Evolutionary conservation across 116 monocot genomes (phyloP).

Genomic region (Phalaenopsis hybrid): DNA sequence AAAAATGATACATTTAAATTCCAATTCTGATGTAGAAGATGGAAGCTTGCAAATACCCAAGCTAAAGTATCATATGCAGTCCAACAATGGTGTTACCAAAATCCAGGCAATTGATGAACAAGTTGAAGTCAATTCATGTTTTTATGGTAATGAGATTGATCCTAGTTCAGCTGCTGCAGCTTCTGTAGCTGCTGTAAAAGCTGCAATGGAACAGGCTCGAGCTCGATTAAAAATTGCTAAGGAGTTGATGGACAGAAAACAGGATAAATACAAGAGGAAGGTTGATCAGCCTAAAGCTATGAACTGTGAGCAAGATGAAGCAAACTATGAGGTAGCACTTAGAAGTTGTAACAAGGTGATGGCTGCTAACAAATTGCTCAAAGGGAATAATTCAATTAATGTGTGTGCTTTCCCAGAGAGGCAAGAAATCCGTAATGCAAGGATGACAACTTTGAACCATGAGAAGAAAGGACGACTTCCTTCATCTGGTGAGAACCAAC

Average conservation of each 20-base stretch:
- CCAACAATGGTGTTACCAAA: slow-evolving; percentile 15
- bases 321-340: neutral
- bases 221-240: slow-evolving; percentile 73
- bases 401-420: slow-evolving; percentile 1
- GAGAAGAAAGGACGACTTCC: slow-evolving; percentile 3
- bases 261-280: slow-evolving; percentile 34
- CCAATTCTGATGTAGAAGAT: slow-evolving; percentile 2
- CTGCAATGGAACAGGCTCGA: slow-evolving; percentile 87
- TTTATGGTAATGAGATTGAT: slow-evolving; percentile 43
- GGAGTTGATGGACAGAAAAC: slow-evolving; percentile 62
- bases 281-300: slow-evolving; percentile 5
- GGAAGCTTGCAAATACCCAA: slow-evolving; percentile 2
- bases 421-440: slow-evolving; percentile 4
- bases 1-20: neutral
- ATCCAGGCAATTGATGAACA: slow-evolving; percentile 11
- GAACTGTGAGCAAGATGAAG: neutral
- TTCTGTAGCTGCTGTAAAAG: slow-evolving; percentile 76
- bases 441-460: slow-evolving; percentile 7
- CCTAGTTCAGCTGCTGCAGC: slow-evolving; percentile 53
- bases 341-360: neutral
- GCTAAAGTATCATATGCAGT: slow-evolving; percentile 2
- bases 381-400: slow-evolving; percentile 11
- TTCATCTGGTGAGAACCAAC: slow-evolving; percentile 3
- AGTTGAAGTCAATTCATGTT: slow-evolving; percentile 18
- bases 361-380: neutral